phyloP scores from a whole-genome alignment of 1,139 yeast genomes.

The Pichia sp. region DNA sequence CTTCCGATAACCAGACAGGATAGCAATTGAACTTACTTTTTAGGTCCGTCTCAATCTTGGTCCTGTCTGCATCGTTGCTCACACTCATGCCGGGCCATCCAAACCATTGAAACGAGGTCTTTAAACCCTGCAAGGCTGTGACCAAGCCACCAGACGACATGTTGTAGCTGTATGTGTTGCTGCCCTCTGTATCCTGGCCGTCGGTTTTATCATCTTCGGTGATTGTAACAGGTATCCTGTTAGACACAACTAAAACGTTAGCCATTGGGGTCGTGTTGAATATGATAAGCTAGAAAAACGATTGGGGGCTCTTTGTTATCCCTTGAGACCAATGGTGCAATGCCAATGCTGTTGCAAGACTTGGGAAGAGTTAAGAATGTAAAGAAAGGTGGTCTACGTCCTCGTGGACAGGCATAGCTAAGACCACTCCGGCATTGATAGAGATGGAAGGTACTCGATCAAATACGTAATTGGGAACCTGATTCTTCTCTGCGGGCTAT shows the following conservation, averaged over 20 bases:
- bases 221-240: slow-evolving; percentile 92
- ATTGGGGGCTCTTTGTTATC: neutral
- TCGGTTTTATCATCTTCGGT: slow-evolving; percentile 23
- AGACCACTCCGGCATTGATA: too few relatives aligned
- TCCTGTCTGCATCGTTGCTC: slow-evolving; percentile 65
- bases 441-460: too few relatives aligned
- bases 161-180: slow-evolving; percentile 48
- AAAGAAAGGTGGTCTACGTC: neutral
- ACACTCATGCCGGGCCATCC: slow-evolving; percentile 98
- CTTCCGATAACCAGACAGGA: slow-evolving; percentile 84
- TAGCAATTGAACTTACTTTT: slow-evolving; percentile 78
- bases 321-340: neutral
- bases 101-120: slow-evolving; percentile 91
- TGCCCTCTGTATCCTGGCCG: slow-evolving; percentile 38
- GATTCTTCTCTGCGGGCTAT: neutral
- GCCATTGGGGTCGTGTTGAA: slow-evolving; percentile 6
- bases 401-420: neutral
- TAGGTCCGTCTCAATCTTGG: slow-evolving; percentile 63
- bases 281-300: neutral
- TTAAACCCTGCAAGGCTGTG: slow-evolving; percentile 89
- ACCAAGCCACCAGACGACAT: slow-evolving; percentile 98
- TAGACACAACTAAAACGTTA: slow-evolving; percentile 66
- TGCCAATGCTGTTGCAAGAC: neutral
- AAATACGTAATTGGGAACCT: too few relatives aligned
- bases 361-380: neutral